A percentile compares a stretch with the other conserved stretches of the same genome.
These are phyloP conservation scores for Agaricus sinodeliciosus DNA, from an alignment of 768 basidiomycete species.

Conservation along the genomic window DNA sequence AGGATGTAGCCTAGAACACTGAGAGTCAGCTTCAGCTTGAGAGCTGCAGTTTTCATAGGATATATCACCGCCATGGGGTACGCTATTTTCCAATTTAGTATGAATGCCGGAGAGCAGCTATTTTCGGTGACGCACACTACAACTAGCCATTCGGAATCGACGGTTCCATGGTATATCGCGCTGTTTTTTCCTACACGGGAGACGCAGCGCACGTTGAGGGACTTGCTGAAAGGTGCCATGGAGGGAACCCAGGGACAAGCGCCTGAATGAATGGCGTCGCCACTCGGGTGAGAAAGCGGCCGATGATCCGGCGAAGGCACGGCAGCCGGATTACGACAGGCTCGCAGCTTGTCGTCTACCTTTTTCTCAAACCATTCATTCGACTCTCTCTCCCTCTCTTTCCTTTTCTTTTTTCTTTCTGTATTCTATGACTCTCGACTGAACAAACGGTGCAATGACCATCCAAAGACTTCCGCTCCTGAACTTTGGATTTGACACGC, in stretches of 20 bases:
- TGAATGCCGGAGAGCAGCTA: neutral
- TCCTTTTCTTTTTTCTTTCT: neutral
- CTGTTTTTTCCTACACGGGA: slow-evolving; percentile 12
- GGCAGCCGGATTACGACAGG: neutral
- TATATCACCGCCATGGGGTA: slow-evolving; percentile 46
- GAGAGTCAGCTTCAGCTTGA: neutral
- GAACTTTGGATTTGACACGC: slow-evolving; percentile 14
- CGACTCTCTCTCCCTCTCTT: slow-evolving; percentile 1
- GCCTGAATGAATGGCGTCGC: neutral
- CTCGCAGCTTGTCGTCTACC: neutral
- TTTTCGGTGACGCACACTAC: slow-evolving; percentile 30
- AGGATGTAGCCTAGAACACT: slow-evolving; percentile 47
- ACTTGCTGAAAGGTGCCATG: slow-evolving; percentile 37
- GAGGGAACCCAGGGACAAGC: neutral
- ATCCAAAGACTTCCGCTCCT: slow-evolving; percentile 15
- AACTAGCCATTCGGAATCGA: slow-evolving; percentile 41
- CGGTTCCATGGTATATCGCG: slow-evolving; percentile 27
- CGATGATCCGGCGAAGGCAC: no score
- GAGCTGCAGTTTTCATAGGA: neutral
- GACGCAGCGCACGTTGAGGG: slow-evolving; percentile 19
- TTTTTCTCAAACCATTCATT: neutral
- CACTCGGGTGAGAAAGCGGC: no score
- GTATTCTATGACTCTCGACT: slow-evolving; percentile 11
- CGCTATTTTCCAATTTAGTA: slow-evolving; percentile 21
- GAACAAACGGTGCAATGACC: slow-evolving; percentile 14